These are phyloP conservation scores for Cladobotryum protrusum DNA, from an alignment of 2,329 filamentous ascomycete genomes.

Conservation along the genomic window DNA sequence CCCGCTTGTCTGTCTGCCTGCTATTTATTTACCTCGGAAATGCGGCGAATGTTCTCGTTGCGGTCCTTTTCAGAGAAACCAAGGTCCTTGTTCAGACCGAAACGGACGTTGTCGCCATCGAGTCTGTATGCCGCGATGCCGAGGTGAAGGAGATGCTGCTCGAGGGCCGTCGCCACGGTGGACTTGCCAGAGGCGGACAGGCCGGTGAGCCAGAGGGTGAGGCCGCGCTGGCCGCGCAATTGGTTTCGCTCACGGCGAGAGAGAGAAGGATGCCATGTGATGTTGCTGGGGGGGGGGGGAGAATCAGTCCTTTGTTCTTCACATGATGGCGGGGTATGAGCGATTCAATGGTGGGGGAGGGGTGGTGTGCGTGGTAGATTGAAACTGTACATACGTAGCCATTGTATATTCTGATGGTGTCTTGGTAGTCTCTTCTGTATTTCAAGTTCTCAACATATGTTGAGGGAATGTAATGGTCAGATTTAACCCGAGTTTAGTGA, in stretches of 20 bases:
- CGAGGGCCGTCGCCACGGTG: constrained; percentile 90
- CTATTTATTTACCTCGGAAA: constrained; percentile 61
- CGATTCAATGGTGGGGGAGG: background rate
- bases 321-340: background rate
- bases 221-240: constrained; percentile 75
- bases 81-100: constrained; percentile 95
- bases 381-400: constrained; percentile 15
- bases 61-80: constrained; percentile 90
- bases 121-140: constrained; percentile 82
- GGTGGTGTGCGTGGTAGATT: background rate
- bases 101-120: constrained; percentile 97
- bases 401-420: constrained; percentile 7
- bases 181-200: constrained; percentile 96
- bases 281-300: constrained; percentile 56
- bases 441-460: too few species aligned
- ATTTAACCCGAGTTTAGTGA: background rate
- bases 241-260: constrained; percentile 69
- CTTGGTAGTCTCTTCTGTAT: constrained; percentile 1
- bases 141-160: constrained; percentile 90
- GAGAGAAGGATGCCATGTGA: constrained; percentile 82
- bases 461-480: background rate
- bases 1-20: too few species aligned
- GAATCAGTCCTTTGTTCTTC: constrained; percentile 7
- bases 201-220: constrained; percentile 97
- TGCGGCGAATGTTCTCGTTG: constrained; percentile 96